Evolutionary conservation across 2,329 filamentous ascomycete genomes (phyloP), one percentile per base, ranked within the genome.

Genomic region (Coccinonectria pachysandricola): DNA sequence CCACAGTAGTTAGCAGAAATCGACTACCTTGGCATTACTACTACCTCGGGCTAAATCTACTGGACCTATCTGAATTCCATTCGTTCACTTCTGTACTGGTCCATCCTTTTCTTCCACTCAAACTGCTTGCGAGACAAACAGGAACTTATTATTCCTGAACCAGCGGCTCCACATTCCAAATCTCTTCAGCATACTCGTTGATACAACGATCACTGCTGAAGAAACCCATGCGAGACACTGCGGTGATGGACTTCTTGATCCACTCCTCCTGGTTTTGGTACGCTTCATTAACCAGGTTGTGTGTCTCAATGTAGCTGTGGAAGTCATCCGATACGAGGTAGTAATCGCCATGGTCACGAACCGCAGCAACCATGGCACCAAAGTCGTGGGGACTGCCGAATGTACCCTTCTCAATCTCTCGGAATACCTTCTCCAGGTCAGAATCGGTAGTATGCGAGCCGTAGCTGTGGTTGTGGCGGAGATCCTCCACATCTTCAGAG

Each of bases 321-420:
- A 98, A 98, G 57, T 98, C 91, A 50, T 98, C 91, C 19, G 85
- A 94, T 24, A 96, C 87, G 15, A 98, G 74, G 57, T 98, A 98
- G 65, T 92, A 96, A 56, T 98, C 91, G 19, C 91, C 87, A 40
- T 96, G 91, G 34, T 94, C 81, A 37, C 80, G 75, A 39, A 98
- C 87, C 7, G 84, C 81, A 38, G 79, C 74, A 40, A 93, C 71
- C 38, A 98, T 68, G 15, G 83, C 81, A n/a, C 71, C 66, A 57
- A 96, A 98, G 47, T 82, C 71, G 26, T 71, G 61, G 1, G 77
- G 65, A 31, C 86, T 76, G 30, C 91, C 91, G 49, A 98, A 98
- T 3, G 64, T 80, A 41, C 80, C 81, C 40, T 64, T 65, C 51
- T 82, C 74, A 53, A 98, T 95, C 32, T 73, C 71, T 16, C 80